A percentile compares a stretch with the other conserved stretches of the same genome.
Evolutionary conservation across 169 alveolate species (phyloP).

Genomic region (Theileria parva): DNA sequence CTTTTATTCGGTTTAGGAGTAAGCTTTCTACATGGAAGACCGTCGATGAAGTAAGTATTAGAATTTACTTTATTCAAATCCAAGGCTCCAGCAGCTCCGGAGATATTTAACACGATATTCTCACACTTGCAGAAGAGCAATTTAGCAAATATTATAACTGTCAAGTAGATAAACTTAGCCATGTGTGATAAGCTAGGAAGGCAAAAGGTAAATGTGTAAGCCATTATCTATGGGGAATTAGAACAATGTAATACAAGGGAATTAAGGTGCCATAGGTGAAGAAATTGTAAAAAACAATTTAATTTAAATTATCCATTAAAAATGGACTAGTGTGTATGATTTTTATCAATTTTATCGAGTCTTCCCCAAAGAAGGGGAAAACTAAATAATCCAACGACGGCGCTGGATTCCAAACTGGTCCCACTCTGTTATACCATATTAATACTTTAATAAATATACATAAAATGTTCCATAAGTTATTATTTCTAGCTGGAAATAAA

Average conservation of each 20-base stretch:
- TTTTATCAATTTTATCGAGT: no score
- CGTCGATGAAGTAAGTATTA: background rate
- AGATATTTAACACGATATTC: background rate
- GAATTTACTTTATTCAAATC: background rate
- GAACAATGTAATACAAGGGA: background rate
- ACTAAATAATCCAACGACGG: no score
- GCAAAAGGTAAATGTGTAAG: background rate
- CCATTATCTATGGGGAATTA: slow-evolving; percentile 3
- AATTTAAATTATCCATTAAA: no score
- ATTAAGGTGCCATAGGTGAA: no score
- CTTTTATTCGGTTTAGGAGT: background rate
- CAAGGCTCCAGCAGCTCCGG: background rate
- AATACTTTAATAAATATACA: no score
- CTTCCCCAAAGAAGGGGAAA: no score
- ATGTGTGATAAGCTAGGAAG: background rate
- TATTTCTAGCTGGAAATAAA: no score
- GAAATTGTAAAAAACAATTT: no score
- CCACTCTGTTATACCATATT: no score
- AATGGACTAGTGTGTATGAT: no score
- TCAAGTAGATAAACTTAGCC: background rate
- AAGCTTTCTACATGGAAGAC: slow-evolving; percentile 1
- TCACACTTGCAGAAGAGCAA: background rate
- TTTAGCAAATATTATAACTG: background rate
- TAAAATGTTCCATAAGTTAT: no score
- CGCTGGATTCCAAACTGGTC: no score